Base-by-base conservation (phyloP, 257 asterid genomes). In the Pogostemon cablin region DNA sequence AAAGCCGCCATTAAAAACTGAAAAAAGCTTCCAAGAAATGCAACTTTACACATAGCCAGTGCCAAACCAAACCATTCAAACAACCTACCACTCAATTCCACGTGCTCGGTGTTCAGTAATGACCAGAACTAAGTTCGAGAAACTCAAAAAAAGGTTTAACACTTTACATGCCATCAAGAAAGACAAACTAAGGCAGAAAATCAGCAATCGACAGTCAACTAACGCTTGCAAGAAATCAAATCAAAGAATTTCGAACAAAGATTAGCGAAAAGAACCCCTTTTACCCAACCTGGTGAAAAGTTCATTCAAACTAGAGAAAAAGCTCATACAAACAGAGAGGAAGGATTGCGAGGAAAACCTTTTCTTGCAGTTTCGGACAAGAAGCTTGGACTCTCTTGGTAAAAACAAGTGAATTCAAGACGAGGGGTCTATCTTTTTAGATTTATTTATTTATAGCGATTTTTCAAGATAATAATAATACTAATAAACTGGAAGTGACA, bases 31-130 rank as follows among this genome's bases (percentile, higher is more conserved):
- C 6, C 40, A 81, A 52, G 63, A 61, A 71, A 52, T 35, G 34
- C 39, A 65, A 53, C 79, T 72, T 77, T 50, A 38, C 71, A 66
- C 77, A 58, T 20, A 49, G 34, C 71, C 39, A 62, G 12, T 57
- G 67, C 71, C 62, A 58, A 58, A 78, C 37, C 68, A 48, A 60
- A 62, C 39, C 54, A 54, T 61, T 38, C 11, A 63, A 40, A 56
- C 67, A 66, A 15, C 78, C 81, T 17, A 76, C 71, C 78, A 77
- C 82, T 70, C 83, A 82, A 78, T 35, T 12, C 75, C 89, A 76
- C 74, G 80, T 83, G 75, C 81, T 49, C 67, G 73, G 76, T 43
- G 75, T 72, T 75, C 55, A 77, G 67, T 74, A 50, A 73, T 44
- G 69, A 74, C 76, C 68, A 62, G 49, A 68, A 80, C 40, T 58